Conservation (phyloP, 2,329 filamentous ascomycete species). For the Colletotrichum sp. region DNA sequence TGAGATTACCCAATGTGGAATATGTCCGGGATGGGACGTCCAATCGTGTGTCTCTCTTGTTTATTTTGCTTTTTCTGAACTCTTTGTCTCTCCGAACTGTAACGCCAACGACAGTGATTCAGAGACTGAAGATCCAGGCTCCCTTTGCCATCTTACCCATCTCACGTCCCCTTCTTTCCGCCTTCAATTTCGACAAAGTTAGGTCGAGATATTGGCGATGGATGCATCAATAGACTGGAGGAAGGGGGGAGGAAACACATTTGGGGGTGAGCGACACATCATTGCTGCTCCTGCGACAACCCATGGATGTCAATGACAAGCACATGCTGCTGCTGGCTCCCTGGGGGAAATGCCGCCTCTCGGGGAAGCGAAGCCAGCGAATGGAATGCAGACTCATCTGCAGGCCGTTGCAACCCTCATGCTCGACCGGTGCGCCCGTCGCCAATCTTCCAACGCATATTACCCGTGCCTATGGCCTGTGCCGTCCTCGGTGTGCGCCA, state of each 20-base stretch:
- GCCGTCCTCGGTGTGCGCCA: neutral
- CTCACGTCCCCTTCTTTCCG: neutral
- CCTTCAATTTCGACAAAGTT: neutral
- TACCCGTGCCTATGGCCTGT: constrained; percentile 1
- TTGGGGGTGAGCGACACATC: neutral
- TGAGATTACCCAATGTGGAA: constrained; percentile 15
- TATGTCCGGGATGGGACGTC: constrained; percentile 9
- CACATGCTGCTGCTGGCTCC: neutral
- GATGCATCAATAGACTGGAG: neutral
- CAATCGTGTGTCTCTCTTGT: constrained; percentile 3
- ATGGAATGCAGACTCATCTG: neutral
- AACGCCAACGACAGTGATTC: constrained; percentile 5
- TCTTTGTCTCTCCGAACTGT: neutral
- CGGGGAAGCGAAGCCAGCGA: neutral
- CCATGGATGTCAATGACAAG: neutral
- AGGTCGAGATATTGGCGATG: neutral
- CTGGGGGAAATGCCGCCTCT: neutral
- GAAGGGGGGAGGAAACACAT: neutral
- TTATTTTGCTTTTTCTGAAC: constrained; percentile 15
- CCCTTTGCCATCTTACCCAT: neutral
- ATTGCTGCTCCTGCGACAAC: neutral
- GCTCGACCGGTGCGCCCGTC: constrained; percentile 1
- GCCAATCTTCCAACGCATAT: neutral
- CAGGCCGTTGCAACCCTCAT: neutral
- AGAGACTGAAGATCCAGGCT: neutral